These are phyloP conservation scores for Lotus japonicus DNA, from an alignment of 306 rosid species.

Conservation along the genomic window DNA sequence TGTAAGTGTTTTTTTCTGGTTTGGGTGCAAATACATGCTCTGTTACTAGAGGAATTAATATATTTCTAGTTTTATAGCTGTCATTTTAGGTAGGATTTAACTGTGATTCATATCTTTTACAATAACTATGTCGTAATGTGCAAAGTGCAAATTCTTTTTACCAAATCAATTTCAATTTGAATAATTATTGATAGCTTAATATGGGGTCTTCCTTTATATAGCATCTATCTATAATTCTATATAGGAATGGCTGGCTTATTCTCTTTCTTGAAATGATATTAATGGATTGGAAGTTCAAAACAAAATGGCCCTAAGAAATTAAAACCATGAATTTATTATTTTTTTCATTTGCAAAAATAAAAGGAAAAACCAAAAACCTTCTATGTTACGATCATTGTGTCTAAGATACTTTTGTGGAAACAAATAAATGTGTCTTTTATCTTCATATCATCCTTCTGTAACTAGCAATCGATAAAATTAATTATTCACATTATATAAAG, in stretches of 20 bases:
- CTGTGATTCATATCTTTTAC: neutral
- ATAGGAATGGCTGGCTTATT: neutral
- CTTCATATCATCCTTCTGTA: too few species aligned
- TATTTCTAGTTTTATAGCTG: neutral
- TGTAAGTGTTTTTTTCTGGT: neutral
- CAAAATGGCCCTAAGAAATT: neutral
- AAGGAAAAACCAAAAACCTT: neutral
- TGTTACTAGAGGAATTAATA: neutral
- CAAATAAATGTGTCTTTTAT: too few species aligned
- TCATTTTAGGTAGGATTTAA: neutral
- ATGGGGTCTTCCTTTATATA: neutral
- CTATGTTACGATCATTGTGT: too few species aligned
- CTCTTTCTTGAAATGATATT: neutral
- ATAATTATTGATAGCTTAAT: too few species aligned
- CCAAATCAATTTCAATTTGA: neutral
- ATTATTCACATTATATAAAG: too few species aligned
- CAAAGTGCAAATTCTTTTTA: neutral
- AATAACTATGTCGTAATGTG: neutral
- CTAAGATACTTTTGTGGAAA: too few species aligned
- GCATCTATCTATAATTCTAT: neutral
- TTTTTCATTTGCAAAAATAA: neutral
- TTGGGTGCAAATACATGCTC: neutral
- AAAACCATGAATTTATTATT: neutral
- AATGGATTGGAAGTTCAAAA: slow-evolving; percentile 20
- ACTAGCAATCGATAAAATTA: too few species aligned